Conservation (phyloP, 257 asterid genomes). For the Leonotis leonurus region DNA sequence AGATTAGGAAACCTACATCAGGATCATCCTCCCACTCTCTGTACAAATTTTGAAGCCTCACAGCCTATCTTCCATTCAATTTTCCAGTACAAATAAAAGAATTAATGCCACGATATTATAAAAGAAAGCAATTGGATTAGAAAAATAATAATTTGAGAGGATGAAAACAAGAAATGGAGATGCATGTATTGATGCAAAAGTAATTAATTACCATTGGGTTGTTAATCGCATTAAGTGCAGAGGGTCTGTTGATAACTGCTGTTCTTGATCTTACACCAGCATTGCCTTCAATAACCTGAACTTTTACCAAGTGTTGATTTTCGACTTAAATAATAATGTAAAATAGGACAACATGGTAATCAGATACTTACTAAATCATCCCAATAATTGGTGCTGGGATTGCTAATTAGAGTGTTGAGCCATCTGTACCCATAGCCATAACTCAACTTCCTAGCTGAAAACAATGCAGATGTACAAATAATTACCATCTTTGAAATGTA, state of each 20-base stretch:
- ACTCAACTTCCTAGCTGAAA: slow-evolving; percentile 7
- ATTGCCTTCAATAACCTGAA: slow-evolving; percentile 53
- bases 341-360: not conserved
- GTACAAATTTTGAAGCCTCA: slow-evolving; percentile 46
- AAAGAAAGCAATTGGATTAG: too few species aligned
- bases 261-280: slow-evolving; percentile 45
- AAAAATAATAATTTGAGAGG: too few species aligned
- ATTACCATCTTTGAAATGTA: too few species aligned
- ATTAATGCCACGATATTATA: too few species aligned
- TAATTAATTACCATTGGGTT: slow-evolving; percentile 23
- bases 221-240: slow-evolving; percentile 49
- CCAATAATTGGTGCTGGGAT: slow-evolving; percentile 9
- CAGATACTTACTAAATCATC: slow-evolving; percentile 30
- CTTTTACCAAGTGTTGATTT: not conserved
- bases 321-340: too few species aligned
- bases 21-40: slow-evolving; percentile 46
- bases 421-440: slow-evolving; percentile 15
- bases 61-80: slow-evolving; percentile 20
- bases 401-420: slow-evolving; percentile 21
- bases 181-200: not conserved
- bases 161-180: not conserved
- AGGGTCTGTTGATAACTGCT: slow-evolving; percentile 59
- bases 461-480: slow-evolving; percentile 15
- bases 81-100: not conserved
- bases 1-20: slow-evolving; percentile 39